A percentile compares a stretch with the other conserved stretches of the same genome.
Evolutionary conservation across 495 filamentous ascomycete genomes (phyloP).

Genomic region (Xeromyces bisporus): DNA sequence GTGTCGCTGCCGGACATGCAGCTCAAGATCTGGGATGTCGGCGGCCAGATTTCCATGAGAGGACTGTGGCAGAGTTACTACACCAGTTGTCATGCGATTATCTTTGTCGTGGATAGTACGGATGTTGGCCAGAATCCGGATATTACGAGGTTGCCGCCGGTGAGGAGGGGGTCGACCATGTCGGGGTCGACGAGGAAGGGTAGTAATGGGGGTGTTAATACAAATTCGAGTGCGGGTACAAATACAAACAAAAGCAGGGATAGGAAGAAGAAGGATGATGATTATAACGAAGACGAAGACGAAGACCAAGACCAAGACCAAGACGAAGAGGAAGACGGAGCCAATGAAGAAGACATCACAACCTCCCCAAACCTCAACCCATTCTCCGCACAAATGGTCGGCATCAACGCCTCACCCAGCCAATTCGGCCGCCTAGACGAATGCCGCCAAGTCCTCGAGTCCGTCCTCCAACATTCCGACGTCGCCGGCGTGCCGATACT

Average conservation of each 20-base stretch:
- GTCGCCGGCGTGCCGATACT: slow-evolving; percentile 82
- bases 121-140: slow-evolving; percentile 70
- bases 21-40: slow-evolving; percentile 96
- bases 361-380: slow-evolving; percentile 1
- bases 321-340: slow-evolving; percentile 1
- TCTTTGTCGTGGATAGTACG: slow-evolving; percentile 89
- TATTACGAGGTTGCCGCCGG: slow-evolving; percentile 17
- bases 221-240: too few species aligned
- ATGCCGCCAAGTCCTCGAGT: slow-evolving; percentile 73
- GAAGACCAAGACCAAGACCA: too few species aligned
- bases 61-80: slow-evolving; percentile 95
- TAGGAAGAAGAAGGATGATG: too few species aligned
- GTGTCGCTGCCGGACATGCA: slow-evolving; percentile 82
- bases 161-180: slow-evolving; percentile 13
- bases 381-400: slow-evolving; percentile 21
- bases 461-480: slow-evolving; percentile 65
- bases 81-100: slow-evolving; percentile 80
- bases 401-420: slow-evolving; percentile 30
- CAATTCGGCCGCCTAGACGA: slow-evolving; percentile 60
- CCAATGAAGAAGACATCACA: not conserved
- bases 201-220: too few species aligned
- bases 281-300: too few species aligned
- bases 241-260: too few species aligned
- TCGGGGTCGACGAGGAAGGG: slow-evolving; percentile 8
- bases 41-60: slow-evolving; percentile 76